Percentiles rank a stretch among this genome's conserved stretches.
phyloP scores from a whole-genome alignment of 345 rosid species.

The Chamaenerion angustifolium region DNA sequence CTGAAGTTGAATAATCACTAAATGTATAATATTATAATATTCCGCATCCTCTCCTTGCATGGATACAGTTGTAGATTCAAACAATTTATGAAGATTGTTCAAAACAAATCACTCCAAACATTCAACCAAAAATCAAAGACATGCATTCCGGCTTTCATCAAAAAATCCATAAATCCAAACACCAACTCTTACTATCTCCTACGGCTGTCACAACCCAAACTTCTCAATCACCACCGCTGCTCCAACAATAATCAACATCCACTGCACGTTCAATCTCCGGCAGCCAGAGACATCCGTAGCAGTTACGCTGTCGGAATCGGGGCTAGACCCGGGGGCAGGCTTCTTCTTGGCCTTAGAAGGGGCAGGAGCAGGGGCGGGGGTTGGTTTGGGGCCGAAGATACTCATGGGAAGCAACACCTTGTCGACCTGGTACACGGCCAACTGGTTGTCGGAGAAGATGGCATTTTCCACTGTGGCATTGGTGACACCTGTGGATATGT shows the following conservation, averaged over 20 bases:
- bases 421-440: constrained; percentile 30
- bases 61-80: too few species aligned
- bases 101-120: too few species aligned
- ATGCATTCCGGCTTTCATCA: too few species aligned
- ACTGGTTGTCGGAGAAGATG: constrained; percentile 22
- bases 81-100: too few species aligned
- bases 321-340: constrained; percentile 8
- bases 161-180: too few species aligned
- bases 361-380: constrained; percentile 36
- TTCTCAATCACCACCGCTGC: constrained; percentile 8
- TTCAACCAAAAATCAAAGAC: too few species aligned
- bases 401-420: constrained; percentile 34
- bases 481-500: constrained; percentile 28
- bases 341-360: constrained; percentile 24
- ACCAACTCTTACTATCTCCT: too few species aligned
- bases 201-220: constrained; percentile 3
- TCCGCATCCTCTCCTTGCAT: too few species aligned
- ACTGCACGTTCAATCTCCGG: not conserved
- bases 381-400: constrained; percentile 29
- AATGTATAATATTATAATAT: too few species aligned
- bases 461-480: constrained; percentile 25
- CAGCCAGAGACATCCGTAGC: constrained; percentile 16
- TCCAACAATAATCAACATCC: not conserved
- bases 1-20: too few species aligned
- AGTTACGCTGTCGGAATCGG: not conserved